A percentile compares a stretch with the other conserved stretches of the same genome.
Evolutionary conservation across 2,329 filamentous ascomycete genomes (phyloP).

Genomic region (Daldinia sp.): DNA sequence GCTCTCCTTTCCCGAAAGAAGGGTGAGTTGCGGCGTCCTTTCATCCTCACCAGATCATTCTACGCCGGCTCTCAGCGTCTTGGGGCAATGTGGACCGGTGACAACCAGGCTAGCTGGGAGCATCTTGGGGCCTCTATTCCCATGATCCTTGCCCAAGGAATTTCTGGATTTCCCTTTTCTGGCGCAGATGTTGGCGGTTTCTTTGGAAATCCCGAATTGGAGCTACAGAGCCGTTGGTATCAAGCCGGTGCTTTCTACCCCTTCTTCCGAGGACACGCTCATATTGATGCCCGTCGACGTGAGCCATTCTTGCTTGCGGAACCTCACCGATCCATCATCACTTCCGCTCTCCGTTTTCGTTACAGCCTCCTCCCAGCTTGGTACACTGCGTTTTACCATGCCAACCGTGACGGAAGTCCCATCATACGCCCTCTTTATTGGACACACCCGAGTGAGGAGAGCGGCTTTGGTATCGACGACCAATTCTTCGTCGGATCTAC

Average conservation of each 20-base stretch:
- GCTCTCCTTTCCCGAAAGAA: slow-evolving; percentile 85
- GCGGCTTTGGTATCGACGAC: slow-evolving; percentile 87
- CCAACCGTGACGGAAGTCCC: slow-evolving; percentile 81
- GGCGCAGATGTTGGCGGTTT: slow-evolving; percentile 97
- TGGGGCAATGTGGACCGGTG: slow-evolving; percentile 98
- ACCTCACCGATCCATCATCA: slow-evolving; percentile 86
- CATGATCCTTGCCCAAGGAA: slow-evolving; percentile 92
- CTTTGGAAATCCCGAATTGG: slow-evolving; percentile 95
- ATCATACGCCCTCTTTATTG: slow-evolving; percentile 94
- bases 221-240: slow-evolving; percentile 93
- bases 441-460: slow-evolving; percentile 85
- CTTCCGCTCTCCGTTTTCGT: slow-evolving; percentile 84
- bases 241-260: slow-evolving; percentile 97
- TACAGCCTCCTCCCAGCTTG: slow-evolving; percentile 91
- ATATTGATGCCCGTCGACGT: slow-evolving; percentile 92
- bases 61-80: slow-evolving; percentile 89
- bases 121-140: slow-evolving; percentile 89
- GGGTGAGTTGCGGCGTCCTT: slow-evolving; percentile 84
- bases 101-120: slow-evolving; percentile 93
- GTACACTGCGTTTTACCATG: slow-evolving; percentile 97
- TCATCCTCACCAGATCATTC: slow-evolving; percentile 91
- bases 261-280: slow-evolving; percentile 96
- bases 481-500: slow-evolving; percentile 91
- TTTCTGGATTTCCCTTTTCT: slow-evolving; percentile 91
- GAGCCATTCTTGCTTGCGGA: slow-evolving; percentile 91